These are phyloP conservation scores for Quercus cerris DNA, from an alignment of 306 rosid genomes.

Conservation along the genomic window DNA sequence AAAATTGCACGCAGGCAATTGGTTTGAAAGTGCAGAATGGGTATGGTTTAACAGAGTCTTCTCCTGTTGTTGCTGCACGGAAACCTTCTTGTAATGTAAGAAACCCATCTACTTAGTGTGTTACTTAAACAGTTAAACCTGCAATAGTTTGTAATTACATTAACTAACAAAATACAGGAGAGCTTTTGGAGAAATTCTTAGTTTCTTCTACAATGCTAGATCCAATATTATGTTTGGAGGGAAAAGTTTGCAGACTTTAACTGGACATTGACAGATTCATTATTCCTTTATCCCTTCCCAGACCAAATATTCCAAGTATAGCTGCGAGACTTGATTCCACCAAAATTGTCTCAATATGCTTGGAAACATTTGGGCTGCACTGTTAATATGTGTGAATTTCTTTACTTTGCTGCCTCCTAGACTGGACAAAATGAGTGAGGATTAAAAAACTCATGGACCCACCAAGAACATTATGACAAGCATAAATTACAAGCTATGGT, in stretches of 20 bases:
- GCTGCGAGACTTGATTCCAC: not conserved
- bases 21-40: conserved; percentile 85
- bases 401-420: not conserved
- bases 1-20: conserved; percentile 63
- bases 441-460: not conserved
- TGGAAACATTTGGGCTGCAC: not conserved
- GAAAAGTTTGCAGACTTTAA: not conserved
- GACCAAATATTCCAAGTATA: not conserved
- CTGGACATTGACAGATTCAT: not conserved
- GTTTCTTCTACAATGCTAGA: not conserved
- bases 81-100: conserved; percentile 72
- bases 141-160: not conserved
- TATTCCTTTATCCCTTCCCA: not conserved
- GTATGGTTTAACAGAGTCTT: conserved; percentile 89
- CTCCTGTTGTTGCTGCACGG: conserved; percentile 88
- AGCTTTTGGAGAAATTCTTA: not conserved
- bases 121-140: not conserved
- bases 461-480: not conserved
- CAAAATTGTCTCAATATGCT: not conserved
- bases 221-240: not conserved
- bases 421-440: not conserved
- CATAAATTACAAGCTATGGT: not conserved
- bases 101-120: conserved; percentile 9
- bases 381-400: not conserved
- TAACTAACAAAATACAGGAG: not conserved